Conservation (phyloP, 768 basidiomycete genomes). For the Boletus rufocinnamomeus region DNA sequence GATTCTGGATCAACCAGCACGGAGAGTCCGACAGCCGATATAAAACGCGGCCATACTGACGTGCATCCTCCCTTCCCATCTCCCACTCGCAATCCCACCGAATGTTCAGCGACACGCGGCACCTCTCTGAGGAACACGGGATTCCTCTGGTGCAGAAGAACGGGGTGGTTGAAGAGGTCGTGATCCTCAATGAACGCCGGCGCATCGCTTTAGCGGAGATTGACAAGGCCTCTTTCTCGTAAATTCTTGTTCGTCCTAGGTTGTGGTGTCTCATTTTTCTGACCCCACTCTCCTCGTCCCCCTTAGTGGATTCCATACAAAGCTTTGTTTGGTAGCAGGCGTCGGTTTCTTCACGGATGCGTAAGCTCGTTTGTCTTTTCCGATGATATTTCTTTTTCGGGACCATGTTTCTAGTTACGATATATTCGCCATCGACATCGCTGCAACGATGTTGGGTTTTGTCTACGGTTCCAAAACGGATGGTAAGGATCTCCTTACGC, state of each 20-base stretch:
- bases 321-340: slow-evolving; percentile 65
- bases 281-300: slow-evolving; percentile 32
- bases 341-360: slow-evolving; percentile 90
- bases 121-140: not conserved
- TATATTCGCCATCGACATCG: slow-evolving; percentile 87
- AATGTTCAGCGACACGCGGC: not conserved
- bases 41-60: not conserved
- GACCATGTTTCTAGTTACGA: slow-evolving; percentile 47
- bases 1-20: no score
- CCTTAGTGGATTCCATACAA: slow-evolving; percentile 75
- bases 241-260: not conserved
- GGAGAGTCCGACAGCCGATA: not conserved
- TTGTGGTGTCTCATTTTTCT: not conserved
- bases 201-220: slow-evolving; percentile 1
- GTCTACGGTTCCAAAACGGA: slow-evolving; percentile 49
- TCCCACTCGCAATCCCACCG: not conserved
- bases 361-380: slow-evolving; percentile 35
- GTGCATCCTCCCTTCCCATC: not conserved
- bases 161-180: not conserved
- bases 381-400: not conserved
- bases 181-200: not conserved
- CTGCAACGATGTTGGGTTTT: slow-evolving; percentile 76
- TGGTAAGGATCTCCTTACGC: not conserved
- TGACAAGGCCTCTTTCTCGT: slow-evolving; percentile 5
- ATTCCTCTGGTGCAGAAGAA: not conserved